Conservation (phyloP, 495 filamentous ascomycete genomes). For the Bacidia gigantensis region DNA sequence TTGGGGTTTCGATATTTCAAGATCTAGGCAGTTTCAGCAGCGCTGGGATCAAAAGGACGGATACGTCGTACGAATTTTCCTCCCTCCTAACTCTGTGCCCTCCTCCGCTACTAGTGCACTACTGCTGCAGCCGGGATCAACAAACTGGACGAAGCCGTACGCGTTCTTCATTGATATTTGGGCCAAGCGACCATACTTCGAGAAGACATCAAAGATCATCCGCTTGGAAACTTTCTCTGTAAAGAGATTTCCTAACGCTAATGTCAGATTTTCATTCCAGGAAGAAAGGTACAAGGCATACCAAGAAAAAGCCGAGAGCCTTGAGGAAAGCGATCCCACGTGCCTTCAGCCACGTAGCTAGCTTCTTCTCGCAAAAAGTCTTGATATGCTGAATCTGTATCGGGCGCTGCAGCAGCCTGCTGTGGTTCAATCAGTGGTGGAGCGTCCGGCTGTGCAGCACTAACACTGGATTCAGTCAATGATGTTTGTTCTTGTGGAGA, state of each 20-base stretch:
- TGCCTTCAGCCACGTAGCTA: conserved; percentile 69
- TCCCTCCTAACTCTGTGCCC: conserved; percentile 60
- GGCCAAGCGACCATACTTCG: conserved; percentile 71
- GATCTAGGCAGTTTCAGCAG: conserved; percentile 41
- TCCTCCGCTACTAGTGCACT: conserved; percentile 64
- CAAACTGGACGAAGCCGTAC: conserved; percentile 93
- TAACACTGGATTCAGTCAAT: conserved; percentile 10
- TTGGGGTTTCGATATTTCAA: conserved; percentile 85
- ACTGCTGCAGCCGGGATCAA: conserved; percentile 58
- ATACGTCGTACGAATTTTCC: conserved; percentile 73
- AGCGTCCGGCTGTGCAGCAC: conserved; percentile 4
- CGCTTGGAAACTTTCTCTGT: conserved; percentile 87
- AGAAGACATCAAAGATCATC: conserved; percentile 83
- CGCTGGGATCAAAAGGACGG: neutral
- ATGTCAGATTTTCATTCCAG: conserved; percentile 9
- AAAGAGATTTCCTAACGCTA: conserved; percentile 66
- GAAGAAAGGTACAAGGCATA: conserved; percentile 31
- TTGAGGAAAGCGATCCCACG: conserved; percentile 85
- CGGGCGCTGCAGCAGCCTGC: conserved; percentile 40
- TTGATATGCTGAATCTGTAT: conserved; percentile 64
- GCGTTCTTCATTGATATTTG: conserved; percentile 96
- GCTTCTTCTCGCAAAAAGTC: conserved; percentile 69
- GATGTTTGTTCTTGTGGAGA: conserved; percentile 12
- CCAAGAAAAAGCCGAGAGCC: conserved; percentile 85
- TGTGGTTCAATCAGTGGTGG: conserved; percentile 21